Percentiles rank a stretch among this genome's conserved stretches.
phyloP scores from a whole-genome alignment of 768 basidiomycete species.

The Trametes meyenii region DNA sequence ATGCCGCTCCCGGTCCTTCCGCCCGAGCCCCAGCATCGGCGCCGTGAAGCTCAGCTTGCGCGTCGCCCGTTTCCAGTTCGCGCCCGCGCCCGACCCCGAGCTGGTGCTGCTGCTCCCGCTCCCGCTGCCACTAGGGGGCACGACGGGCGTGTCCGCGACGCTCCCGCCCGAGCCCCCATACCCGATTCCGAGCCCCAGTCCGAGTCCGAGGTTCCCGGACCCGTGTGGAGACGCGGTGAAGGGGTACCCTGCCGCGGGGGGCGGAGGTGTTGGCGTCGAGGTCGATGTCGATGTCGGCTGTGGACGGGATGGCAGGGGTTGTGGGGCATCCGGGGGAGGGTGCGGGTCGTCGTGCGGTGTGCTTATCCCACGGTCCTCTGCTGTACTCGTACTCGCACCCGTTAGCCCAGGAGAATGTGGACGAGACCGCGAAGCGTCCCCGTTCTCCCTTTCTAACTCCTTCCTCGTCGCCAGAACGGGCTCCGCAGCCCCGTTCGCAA shows the following conservation, averaged over 20 bases:
- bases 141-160: constrained; percentile 18
- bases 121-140: constrained; percentile 1
- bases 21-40: constrained; percentile 58
- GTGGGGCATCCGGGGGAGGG: not conserved
- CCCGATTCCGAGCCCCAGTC: too few relatives aligned
- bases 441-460: not conserved
- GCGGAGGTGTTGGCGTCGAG: not conserved
- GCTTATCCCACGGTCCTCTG: not conserved
- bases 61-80: constrained; percentile 45
- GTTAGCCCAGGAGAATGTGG: not conserved
- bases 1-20: constrained; percentile 54
- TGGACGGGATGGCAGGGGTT: not conserved
- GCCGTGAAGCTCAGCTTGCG: constrained; percentile 72
- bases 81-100: constrained; percentile 13
- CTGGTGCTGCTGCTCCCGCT: not conserved
- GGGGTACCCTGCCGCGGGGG: not conserved
- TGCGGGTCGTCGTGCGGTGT: too few relatives aligned
- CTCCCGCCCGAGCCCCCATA: constrained; percentile 19
- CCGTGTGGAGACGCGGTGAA: not conserved
- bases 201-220: too few relatives aligned
- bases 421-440: not conserved
- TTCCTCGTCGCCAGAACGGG: not conserved
- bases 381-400: too few relatives aligned
- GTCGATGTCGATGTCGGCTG: not conserved
- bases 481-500: constrained; percentile 1